Base-by-base conservation (phyloP, 257 asterid genomes). In the Misopates orontium region DNA sequence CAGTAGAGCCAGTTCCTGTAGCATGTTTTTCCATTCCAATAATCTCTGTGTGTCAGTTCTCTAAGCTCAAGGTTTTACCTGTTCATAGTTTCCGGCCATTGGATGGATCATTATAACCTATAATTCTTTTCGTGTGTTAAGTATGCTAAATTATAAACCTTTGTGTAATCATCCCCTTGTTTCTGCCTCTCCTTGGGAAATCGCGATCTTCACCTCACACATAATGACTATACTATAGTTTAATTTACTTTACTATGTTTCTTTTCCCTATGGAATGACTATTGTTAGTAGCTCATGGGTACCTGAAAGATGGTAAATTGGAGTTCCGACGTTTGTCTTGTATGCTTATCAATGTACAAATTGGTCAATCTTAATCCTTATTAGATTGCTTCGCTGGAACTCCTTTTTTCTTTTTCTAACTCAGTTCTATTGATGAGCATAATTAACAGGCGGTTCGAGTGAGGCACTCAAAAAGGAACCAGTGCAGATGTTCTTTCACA, bases 401-500 rank as follows among this genome's bases (percentile, higher is more conserved):
- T 28, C 42, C 17, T 55, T 72, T n/a, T n/a, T 64, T 51, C 52
- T 41, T 25, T 4, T 62, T 69, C 58, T 67, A 10, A 22, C 51
- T 66, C 53, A 31, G 14, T 54, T 52, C 56, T 32, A 41, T 75
- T 44, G 20, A 19, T 23, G 60, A 14, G 68, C 53, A 41, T 41
- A 50, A 65, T 62, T 64, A 57, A 71, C 88, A 86, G 95, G 83
- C 60, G 51, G 19, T 57, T 56, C 78, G 56, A 20, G 80, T 81
- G 66, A 81, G 87, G 64, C 89, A 83, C 67, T 78, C 90, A 14
- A 80, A 78, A 78, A 86, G 80, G 74, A 68, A 8, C 72, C 81
- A 71, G 71, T 84, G 90, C 80, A 82, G 90, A 65, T 84, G 95
- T 64, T 76, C 79, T 62, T 86, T 86, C 70, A 73, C 64, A 52